Conservation (phyloP, 2,329 filamentous ascomycete genomes). For the Bipolaris bicolor region DNA sequence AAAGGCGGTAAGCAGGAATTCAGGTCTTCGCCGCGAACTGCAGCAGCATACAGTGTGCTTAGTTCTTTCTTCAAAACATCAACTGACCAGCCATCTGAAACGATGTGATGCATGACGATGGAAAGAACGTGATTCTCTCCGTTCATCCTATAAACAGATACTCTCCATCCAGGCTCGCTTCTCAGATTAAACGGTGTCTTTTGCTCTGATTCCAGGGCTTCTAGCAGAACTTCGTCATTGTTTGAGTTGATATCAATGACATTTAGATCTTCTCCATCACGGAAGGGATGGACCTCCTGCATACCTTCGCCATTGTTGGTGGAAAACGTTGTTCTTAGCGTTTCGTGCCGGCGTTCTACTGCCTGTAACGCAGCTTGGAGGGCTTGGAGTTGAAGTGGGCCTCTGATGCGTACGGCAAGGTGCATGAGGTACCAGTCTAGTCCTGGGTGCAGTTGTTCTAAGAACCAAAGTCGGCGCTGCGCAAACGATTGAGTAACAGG, state of each 20-base stretch:
- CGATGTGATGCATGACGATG: conserved; percentile 18
- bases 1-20: not conserved
- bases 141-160: not conserved
- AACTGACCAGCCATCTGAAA: conserved; percentile 17
- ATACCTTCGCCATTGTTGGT: not conserved
- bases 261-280: not conserved
- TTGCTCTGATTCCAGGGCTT: not conserved
- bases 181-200: not conserved
- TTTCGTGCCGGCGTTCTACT: conserved; percentile 2
- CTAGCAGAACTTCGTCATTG: conserved; percentile 13
- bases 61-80: conserved; percentile 7
- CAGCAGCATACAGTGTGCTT: not conserved
- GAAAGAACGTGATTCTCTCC: conserved; percentile 7
- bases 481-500: conserved; percentile 3
- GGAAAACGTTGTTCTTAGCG: not conserved
- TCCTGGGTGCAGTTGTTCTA: conserved; percentile 5
- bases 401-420: not conserved
- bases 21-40: not conserved
- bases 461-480: conserved; percentile 4
- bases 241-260: not conserved
- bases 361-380: not conserved
- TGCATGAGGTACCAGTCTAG: conserved; percentile 4
- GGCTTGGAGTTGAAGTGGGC: not conserved
- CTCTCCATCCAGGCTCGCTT: conserved; percentile 3
- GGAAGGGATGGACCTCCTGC: not conserved